Base-by-base conservation (phyloP, 768 basidiomycete genomes). In the Agaricus subrufescens region DNA sequence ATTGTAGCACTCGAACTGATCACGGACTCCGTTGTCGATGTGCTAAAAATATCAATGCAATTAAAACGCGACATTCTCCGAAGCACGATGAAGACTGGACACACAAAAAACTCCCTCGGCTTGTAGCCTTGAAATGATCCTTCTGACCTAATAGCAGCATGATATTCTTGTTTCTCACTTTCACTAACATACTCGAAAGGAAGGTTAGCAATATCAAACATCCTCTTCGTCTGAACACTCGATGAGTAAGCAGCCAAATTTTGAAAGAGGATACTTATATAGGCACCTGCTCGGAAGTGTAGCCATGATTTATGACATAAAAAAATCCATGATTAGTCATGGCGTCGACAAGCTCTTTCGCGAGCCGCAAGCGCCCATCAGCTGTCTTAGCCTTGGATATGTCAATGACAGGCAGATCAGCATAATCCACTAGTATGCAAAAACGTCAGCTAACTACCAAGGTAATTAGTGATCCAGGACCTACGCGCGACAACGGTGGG, bases 1-100 rank as follows among this genome's bases (percentile, higher is more conserved):
- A 59, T 81, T 84, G 61, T 87, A 87, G 49, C 79, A 72, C 62
- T 87, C 85, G 15, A 86, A 60, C 60, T 86, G 83, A 62, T 88
- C 86, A 15, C 67, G 75, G 26, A 87, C 79, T 5, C 85, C 86
- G 10, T 75, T 76, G 40, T 81, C 82, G 44, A 87, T 79, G 49
- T 82, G 80, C 85, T 87, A 19, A 19, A 19, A 19, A 19, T 19
- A 52, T 12, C 25, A 25, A 26, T 12, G 11, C 12, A 14, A 7
- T 26, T 14, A 40, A 15, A 19, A 23, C 11, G 34, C 34, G 8
- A 34, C 34, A 34, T 8, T 8, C 7, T 34, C 34, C 34, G 11
- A 11, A 8, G 34, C 7, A 3, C 11, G 34, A 34, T 34, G 19
- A 34, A 34, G 11, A 34, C 11, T 34, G 34, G 11, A 34, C 34